Evolutionary conservation across 208 protist species (phyloP).

Genomic region (Herpetomonas samuelpessoai): DNA sequence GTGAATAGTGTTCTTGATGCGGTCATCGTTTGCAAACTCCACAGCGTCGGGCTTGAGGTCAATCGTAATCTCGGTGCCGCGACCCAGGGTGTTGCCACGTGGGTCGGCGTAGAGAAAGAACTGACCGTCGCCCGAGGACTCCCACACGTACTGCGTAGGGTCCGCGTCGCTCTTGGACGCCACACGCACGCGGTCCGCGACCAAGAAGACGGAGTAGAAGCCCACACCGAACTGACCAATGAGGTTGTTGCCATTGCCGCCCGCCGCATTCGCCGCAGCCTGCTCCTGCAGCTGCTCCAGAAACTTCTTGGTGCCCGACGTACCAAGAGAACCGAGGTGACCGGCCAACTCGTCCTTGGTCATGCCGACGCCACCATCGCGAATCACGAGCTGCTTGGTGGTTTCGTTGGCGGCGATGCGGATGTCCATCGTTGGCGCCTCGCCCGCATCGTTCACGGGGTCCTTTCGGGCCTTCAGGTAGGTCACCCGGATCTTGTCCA

Average conservation of each 20-base stretch:
- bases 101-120: constrained; percentile 96
- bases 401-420: constrained; percentile 86
- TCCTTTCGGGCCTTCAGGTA: constrained; percentile 93
- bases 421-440: constrained; percentile 89
- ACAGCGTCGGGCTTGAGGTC: constrained; percentile 95
- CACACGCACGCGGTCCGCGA: constrained; percentile 98
- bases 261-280: constrained; percentile 8
- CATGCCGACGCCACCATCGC: constrained; percentile 99
- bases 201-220: constrained; percentile 99
- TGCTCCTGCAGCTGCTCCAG: constrained; percentile 80
- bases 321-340: constrained; percentile 99
- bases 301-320: constrained; percentile 98
- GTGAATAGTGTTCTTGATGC: constrained; percentile 93
- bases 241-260: constrained; percentile 88
- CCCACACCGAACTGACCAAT: constrained; percentile 99
- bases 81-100: constrained; percentile 94
- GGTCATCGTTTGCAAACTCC: constrained; percentile 95
- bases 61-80: constrained; percentile 97
- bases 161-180: constrained; percentile 93
- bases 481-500: constrained; percentile 99
- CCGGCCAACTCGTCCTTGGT: constrained; percentile 98
- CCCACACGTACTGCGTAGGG: constrained; percentile 98
- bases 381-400: constrained; percentile 94
- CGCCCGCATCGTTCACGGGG: constrained; percentile 74
- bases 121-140: constrained; percentile 92